These are phyloP conservation scores for Erodium chrysanthum DNA, from an alignment of 441 rosid genomes.

Conservation along the genomic window DNA sequence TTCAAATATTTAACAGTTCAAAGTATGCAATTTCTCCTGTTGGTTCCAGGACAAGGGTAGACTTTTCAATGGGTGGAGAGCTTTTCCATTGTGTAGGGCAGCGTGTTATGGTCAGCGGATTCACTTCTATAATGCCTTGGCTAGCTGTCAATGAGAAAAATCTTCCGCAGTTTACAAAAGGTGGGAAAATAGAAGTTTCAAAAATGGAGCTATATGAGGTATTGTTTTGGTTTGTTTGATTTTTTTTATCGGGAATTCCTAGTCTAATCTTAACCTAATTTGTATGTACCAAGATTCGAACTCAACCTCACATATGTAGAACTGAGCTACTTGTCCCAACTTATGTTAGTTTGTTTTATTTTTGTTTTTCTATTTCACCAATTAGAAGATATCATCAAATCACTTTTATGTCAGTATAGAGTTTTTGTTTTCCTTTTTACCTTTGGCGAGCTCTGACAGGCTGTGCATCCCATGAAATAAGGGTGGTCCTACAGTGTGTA, in stretches of 20 bases:
- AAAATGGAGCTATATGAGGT: conserved; percentile 77
- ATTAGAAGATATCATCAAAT: neutral
- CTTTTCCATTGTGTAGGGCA: conserved; percentile 67
- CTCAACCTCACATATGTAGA: no score
- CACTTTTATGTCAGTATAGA: neutral
- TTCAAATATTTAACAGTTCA: neutral
- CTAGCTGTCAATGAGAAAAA: conserved; percentile 62
- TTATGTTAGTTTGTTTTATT: no score
- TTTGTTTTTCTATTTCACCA: neutral
- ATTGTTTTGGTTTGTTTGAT: neutral
- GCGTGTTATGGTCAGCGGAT: conserved; percentile 50
- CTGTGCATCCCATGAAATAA: neutral
- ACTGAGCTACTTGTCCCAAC: no score
- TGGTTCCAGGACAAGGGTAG: conserved; percentile 60
- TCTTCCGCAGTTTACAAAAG: conserved; percentile 54
- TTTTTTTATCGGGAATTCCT: neutral
- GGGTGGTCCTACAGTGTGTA: neutral
- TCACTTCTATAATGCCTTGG: conserved; percentile 90
- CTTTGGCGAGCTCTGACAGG: no score
- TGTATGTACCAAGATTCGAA: no score
- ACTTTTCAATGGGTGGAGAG: conserved; percentile 70
- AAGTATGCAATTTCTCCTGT: conserved; percentile 5
- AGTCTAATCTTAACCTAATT: no score
- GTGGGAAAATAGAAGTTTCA: conserved; percentile 63
- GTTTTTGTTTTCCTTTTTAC: neutral